Percentiles rank a stretch among this genome's conserved stretches.
phyloP scores from a whole-genome alignment of 768 basidiomycete genomes.

The Suillus bovinus region DNA sequence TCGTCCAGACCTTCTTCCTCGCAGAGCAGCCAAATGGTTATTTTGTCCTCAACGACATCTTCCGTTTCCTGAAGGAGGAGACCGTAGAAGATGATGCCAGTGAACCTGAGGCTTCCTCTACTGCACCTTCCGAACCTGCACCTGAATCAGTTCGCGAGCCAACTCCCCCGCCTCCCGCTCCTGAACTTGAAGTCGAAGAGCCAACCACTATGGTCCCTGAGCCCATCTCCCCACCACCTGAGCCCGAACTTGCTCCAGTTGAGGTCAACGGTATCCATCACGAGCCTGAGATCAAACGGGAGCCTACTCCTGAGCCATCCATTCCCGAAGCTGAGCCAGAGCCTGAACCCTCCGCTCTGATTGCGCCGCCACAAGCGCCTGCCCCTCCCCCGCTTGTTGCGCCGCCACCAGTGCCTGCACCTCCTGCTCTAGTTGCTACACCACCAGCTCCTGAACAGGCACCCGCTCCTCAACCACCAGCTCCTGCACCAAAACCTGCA shows the following conservation, averaged over 20 bases:
- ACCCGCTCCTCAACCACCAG: constrained; percentile 31
- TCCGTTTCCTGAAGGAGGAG: constrained; percentile 98
- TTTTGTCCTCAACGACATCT: constrained; percentile 99
- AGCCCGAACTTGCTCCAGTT: constrained; percentile 39
- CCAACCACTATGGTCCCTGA: constrained; percentile 29
- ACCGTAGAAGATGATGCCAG: constrained; percentile 75
- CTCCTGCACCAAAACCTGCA: constrained; percentile 45
- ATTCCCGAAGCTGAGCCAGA: constrained; percentile 22
- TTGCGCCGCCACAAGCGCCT: constrained; percentile 21
- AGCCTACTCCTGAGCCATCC: constrained; percentile 28
- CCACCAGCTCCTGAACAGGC: constrained; percentile 28
- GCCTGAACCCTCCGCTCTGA: constrained; percentile 30
- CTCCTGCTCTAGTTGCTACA: constrained; percentile 31
- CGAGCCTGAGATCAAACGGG: constrained; percentile 34
- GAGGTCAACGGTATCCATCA: constrained; percentile 43
- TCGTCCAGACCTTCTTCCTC: constrained; percentile 99
- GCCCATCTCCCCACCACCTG: constrained; percentile 39
- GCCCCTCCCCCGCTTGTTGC: constrained; percentile 27
- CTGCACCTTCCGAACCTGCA: constrained; percentile 32
- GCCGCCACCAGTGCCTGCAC: constrained; percentile 19
- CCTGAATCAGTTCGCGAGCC: constrained; percentile 31
- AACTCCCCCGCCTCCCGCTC: constrained; percentile 39
- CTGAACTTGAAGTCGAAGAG: constrained; percentile 23
- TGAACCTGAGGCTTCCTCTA: constrained; percentile 42
- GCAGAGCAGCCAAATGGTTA: constrained; percentile 99